Percentiles rank a stretch among this genome's conserved stretches.
phyloP scores from a whole-genome alignment of 805 yeast species.

The Candida fluviatilis region DNA sequence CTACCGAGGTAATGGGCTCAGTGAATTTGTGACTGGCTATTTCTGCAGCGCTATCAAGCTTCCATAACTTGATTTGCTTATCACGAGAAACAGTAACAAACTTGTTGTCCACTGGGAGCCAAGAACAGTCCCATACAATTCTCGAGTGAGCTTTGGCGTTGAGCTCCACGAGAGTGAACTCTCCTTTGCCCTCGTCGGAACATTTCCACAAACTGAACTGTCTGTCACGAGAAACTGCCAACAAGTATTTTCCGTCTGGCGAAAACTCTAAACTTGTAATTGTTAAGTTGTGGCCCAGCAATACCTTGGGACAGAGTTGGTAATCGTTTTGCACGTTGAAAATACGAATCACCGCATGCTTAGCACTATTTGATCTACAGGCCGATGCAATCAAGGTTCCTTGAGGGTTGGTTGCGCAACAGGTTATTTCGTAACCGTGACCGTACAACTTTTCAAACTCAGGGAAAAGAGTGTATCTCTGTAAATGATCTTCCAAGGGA shows the following conservation, averaged over 20 bases:
- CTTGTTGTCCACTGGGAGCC: constrained; percentile 55
- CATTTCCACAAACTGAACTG: constrained; percentile 71
- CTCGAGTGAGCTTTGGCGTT: constrained; percentile 80
- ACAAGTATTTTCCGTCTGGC: constrained; percentile 55
- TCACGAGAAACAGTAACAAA: constrained; percentile 90
- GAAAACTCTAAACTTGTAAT: constrained; percentile 81
- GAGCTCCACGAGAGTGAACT: constrained; percentile 37
- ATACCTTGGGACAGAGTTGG: constrained; percentile 39
- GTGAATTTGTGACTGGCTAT: constrained; percentile 41
- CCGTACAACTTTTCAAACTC: constrained; percentile 94
- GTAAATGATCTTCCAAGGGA: constrained; percentile 88
- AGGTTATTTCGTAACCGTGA: constrained; percentile 91
- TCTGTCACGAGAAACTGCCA: constrained; percentile 88
- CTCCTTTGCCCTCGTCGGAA: constrained; percentile 22
- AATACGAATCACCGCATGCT: constrained; percentile 81
- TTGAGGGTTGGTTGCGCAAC: constrained; percentile 68
- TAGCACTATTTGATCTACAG: constrained; percentile 80
- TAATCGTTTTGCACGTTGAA: constrained; percentile 60
- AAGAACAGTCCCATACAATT: constrained; percentile 93
- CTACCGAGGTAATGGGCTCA: constrained; percentile 66
- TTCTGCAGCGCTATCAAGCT: constrained; percentile 34
- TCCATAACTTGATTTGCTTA: constrained; percentile 73
- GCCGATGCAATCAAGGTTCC: constrained; percentile 73
- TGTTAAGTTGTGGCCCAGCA: constrained; percentile 76
- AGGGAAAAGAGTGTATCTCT: constrained; percentile 91